Conservation (phyloP, 139 green algal genomes). For the Ulvella scutata region DNA sequence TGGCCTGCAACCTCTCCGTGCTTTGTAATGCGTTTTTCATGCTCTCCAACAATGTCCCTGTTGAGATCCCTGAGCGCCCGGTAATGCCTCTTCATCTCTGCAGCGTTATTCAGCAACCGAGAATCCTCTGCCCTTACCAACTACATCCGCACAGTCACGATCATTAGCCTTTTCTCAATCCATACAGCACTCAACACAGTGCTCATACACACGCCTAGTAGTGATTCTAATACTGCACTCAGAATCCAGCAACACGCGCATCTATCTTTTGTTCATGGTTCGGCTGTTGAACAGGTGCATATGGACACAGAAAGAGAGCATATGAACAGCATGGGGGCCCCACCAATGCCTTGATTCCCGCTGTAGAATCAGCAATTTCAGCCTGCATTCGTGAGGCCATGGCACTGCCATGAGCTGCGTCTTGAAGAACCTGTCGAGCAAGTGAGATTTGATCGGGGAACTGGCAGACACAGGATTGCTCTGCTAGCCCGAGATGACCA, state of each 20-base stretch:
- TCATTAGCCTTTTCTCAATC: too few species aligned
- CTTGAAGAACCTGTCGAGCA: neutral
- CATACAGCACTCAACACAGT: too few species aligned
- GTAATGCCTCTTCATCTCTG: neutral
- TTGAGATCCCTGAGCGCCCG: neutral
- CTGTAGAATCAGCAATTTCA: neutral
- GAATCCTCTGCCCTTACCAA: neutral
- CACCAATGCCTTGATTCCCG: neutral
- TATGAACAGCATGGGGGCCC: too few species aligned
- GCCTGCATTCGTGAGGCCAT: neutral
- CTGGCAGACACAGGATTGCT: neutral
- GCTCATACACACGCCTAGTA: too few species aligned
- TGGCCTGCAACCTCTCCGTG: neutral
- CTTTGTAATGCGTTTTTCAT: neutral
- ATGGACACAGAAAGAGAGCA: too few species aligned
- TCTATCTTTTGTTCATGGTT: too few species aligned
- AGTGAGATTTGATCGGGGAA: neutral
- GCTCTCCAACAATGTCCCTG: neutral
- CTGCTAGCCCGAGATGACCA: neutral
- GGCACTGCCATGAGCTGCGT: neutral
- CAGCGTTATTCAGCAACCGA: neutral
- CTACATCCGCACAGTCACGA: neutral
- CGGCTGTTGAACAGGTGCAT: too few species aligned
- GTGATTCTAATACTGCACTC: too few species aligned
- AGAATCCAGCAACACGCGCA: too few species aligned